Evolutionary conservation across 257 asterid species (phyloP), one percentile per base, ranked within the genome.

Genomic region (Fraxinus excelsior): DNA sequence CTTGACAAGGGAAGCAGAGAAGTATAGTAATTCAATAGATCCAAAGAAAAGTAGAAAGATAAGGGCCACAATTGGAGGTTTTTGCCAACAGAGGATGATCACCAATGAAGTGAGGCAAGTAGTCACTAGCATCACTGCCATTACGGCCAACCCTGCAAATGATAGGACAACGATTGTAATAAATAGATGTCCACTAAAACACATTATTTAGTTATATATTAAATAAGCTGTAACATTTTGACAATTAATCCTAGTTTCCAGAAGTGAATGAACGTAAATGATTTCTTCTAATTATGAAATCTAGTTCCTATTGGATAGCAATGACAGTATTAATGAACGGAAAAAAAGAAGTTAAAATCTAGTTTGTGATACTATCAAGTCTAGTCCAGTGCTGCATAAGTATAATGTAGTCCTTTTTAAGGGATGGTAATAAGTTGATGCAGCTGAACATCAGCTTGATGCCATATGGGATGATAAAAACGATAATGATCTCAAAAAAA

Each of bases 101-200:
- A 94, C 99, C 67, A 94, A 83, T 32, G 99, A 91, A 10, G 97
- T 94, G 72, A 94, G 97, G 87, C 99, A 94, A 58, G 99, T 94
- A 0, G 98, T 94, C 67, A 94, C 99, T 80, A 94, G 87, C 99
- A 94, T 94, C 73, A 94, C 99, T 2, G 97, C 98, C 97, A 94
- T 91, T 53, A 94, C 94, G 0, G 99, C 98, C 81, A 94, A 82
- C 70, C 98, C 97, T 94, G 94, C 81, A 83, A 62, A 23, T 21
- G 85, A 87, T 82, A 87, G 77, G 78, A 84, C 25, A 65, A 21
- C 5, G 16, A 73, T 25, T 28, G 71, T 34, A 67, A 73, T 19
- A 21, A 37, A 28, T 71, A 62, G 64, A 53, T 53, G 64, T 53
- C 64, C 25, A 6, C 64, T 19, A 53, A 53, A 53, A 16, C 10